Evolutionary conservation across 106 monocot genomes (phyloP).

Genomic region (Dendrobium catenatum): DNA sequence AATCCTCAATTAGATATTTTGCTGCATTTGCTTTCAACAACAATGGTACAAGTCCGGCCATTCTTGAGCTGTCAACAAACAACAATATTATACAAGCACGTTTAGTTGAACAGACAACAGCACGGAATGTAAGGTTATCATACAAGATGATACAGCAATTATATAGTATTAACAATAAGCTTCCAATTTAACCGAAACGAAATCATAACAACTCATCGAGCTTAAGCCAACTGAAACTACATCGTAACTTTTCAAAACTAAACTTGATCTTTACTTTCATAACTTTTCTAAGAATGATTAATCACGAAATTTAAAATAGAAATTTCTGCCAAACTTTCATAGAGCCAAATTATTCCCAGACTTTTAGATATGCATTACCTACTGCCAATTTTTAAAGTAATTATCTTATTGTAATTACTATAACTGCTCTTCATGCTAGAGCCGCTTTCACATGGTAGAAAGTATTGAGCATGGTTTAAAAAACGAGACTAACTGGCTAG

Average conservation of each 20-base stretch:
- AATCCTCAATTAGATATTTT: constrained; percentile 73
- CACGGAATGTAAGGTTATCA: not conserved
- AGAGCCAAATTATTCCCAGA: not conserved
- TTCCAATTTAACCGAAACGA: not conserved
- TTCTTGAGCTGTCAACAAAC: constrained; percentile 57
- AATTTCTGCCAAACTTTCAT: not conserved
- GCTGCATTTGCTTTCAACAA: constrained; percentile 69
- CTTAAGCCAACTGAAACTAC: not conserved
- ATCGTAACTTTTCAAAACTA: not conserved
- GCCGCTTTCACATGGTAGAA: too few species aligned
- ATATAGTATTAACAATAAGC: not conserved
- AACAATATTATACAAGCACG: not conserved
- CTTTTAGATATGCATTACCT: too few species aligned
- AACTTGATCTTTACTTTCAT: not conserved
- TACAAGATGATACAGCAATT: not conserved
- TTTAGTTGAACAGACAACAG: not conserved
- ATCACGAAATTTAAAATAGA: not conserved
- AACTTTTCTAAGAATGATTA: not conserved
- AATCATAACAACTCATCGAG: not conserved
- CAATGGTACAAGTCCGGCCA: constrained; percentile 76
- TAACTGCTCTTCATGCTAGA: too few species aligned
- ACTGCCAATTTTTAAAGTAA: too few species aligned
- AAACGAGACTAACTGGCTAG: too few species aligned
- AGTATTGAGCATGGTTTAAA: too few species aligned
- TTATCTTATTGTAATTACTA: too few species aligned